Evolutionary conservation across 805 yeast genomes (phyloP).

Genomic region (Candida saitoana): DNA sequence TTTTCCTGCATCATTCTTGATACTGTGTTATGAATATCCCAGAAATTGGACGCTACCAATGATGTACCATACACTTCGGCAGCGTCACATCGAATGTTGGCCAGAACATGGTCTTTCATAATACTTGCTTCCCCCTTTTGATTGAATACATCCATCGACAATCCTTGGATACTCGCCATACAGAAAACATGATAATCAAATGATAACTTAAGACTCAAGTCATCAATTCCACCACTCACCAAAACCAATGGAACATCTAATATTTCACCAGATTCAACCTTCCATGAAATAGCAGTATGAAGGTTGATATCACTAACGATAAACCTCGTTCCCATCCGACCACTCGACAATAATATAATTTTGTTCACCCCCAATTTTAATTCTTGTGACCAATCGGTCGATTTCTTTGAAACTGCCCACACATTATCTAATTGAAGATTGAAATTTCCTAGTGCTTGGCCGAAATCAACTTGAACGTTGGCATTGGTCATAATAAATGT

Average conservation of each 20-base stretch:
- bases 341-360: conserved; percentile 54
- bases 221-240: conserved; percentile 52
- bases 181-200: conserved; percentile 86
- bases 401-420: conserved; percentile 69
- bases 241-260: conserved; percentile 65
- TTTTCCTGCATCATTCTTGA: conserved; percentile 71
- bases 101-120: conserved; percentile 59
- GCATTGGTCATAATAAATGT: conserved; percentile 53
- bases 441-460: conserved; percentile 74
- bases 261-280: conserved; percentile 34
- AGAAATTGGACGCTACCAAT: conserved; percentile 75
- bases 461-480: conserved; percentile 64
- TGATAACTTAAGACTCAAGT: conserved; percentile 56
- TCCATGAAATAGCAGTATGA: conserved; percentile 73
- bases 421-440: conserved; percentile 50
- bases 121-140: conserved; percentile 50
- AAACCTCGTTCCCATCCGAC: conserved; percentile 77
- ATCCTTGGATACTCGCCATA: conserved; percentile 48
- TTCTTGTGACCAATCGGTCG: conserved; percentile 66
- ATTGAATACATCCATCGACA: conserved; percentile 60
- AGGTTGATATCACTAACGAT: conserved; percentile 45
- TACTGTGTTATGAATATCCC: conserved; percentile 72
- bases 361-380: conserved; percentile 57
- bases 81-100: conserved; percentile 44
- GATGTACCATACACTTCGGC: conserved; percentile 71